Conservation (phyloP, 768 basidiomycete genomes). For the Tulasnella sp. region DNA sequence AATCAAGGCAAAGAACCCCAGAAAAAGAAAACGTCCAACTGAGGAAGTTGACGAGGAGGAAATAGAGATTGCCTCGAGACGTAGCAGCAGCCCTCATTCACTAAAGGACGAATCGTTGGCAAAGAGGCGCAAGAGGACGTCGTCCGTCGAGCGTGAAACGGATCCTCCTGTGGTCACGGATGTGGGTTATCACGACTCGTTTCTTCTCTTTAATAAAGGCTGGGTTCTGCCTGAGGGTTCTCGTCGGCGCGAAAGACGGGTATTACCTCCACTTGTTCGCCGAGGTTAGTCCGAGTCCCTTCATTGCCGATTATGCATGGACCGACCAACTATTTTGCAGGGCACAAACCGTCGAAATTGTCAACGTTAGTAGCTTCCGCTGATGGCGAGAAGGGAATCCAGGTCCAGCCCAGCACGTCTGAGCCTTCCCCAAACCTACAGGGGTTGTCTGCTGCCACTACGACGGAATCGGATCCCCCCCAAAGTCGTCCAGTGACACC, state of each 20-base stretch:
- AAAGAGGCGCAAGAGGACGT: conserved; percentile 10
- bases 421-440: background rate
- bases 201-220: conserved; percentile 72
- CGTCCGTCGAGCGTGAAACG: background rate
- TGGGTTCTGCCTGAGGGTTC: conserved; percentile 78
- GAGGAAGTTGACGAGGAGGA: background rate
- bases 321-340: background rate
- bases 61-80: background rate
- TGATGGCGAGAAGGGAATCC: background rate
- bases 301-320: background rate
- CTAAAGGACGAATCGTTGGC: background rate
- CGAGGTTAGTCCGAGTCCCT: conserved; percentile 38
- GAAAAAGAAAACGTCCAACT: background rate
- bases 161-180: conserved; percentile 50
- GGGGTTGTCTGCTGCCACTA: background rate
- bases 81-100: background rate
- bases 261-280: conserved; percentile 24
- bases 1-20: background rate
- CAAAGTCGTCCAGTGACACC: background rate
- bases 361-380: background rate
- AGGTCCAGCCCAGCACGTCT: background rate
- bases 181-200: conserved; percentile 60
- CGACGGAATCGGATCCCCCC: background rate
- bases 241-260: conserved; percentile 46
- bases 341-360: conserved; percentile 13